phyloP scores from a whole-genome alignment of 129 eudicot species.

The Helianthus annuus region DNA sequence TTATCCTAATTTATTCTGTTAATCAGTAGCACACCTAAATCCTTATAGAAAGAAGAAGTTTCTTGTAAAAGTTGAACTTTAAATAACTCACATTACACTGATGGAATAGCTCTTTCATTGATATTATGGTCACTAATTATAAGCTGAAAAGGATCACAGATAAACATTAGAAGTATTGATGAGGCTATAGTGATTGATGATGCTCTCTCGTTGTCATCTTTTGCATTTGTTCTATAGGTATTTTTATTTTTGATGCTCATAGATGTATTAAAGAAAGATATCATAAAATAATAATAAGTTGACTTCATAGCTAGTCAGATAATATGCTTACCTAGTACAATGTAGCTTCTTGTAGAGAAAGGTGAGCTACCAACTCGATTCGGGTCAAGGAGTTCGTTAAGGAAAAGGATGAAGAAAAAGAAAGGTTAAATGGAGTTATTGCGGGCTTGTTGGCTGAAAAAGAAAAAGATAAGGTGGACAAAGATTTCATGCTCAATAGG shows the following conservation, averaged over 20 bases:
- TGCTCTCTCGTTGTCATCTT: slow-evolving; percentile 94
- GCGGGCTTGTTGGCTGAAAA: no score
- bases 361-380: slow-evolving; percentile 97
- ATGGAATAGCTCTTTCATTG: not conserved
- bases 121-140: slow-evolving; percentile 17
- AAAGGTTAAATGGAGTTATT: no score
- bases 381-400: slow-evolving; percentile 43
- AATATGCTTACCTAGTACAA: slow-evolving; percentile 41
- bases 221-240: slow-evolving; percentile 98
- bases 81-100: not conserved
- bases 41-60: no score
- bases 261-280: not conserved
- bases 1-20: not conserved
- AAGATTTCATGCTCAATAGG: no score
- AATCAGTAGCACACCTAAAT: no score
- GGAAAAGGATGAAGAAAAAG: no score
- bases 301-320: not conserved
- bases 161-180: slow-evolving; percentile 90
- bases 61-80: no score
- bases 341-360: slow-evolving; percentile 97
- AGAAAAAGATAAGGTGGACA: no score
- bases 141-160: slow-evolving; percentile 49
- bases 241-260: slow-evolving; percentile 15
- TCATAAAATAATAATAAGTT: not conserved
- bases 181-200: slow-evolving; percentile 97